Evolutionary conservation across 139 green algal genomes (phyloP).

Genomic region (Deuterostichococcus epilithicus): DNA sequence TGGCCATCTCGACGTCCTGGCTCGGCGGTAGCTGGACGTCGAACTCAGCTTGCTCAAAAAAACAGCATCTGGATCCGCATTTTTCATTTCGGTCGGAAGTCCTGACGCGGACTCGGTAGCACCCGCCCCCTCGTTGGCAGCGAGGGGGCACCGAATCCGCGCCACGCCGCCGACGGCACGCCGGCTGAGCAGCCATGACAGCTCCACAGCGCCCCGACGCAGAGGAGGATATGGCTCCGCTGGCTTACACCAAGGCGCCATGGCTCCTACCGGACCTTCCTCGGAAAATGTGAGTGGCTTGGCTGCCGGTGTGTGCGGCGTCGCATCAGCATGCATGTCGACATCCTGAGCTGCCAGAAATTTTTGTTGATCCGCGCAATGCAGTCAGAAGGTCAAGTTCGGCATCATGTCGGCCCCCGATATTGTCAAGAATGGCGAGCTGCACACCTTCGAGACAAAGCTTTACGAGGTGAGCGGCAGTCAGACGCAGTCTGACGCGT

Average conservation of each 20-base stretch:
- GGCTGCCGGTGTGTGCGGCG: not conserved
- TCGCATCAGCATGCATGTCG: not conserved
- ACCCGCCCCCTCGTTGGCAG: not conserved
- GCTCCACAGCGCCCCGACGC: no score
- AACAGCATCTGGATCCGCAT: no score
- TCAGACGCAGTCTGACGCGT: no score
- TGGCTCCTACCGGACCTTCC: slow-evolving; percentile 60
- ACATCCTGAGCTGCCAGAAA: not conserved
- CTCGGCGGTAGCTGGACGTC: no score
- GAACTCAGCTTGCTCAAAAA: no score
- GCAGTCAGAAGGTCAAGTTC: slow-evolving; percentile 86
- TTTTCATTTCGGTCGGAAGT: no score
- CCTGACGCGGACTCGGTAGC: not conserved
- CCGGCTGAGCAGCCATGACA: not conserved
- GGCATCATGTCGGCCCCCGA: slow-evolving; percentile 77
- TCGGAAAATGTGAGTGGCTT: slow-evolving; percentile 67
- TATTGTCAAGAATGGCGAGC: slow-evolving; percentile 75
- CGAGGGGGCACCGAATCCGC: not conserved
- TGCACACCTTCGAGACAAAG: slow-evolving; percentile 83
- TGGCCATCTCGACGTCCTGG: no score
- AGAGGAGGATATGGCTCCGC: not conserved
- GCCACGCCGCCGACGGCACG: no score
- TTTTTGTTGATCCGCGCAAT: no score
- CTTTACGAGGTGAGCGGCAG: slow-evolving; percentile 84
- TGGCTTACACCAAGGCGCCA: slow-evolving; percentile 68